These are phyloP conservation scores for Volvariella volvacea DNA, from an alignment of 1,284 basidiomycete genomes.

Conservation along the genomic window DNA sequence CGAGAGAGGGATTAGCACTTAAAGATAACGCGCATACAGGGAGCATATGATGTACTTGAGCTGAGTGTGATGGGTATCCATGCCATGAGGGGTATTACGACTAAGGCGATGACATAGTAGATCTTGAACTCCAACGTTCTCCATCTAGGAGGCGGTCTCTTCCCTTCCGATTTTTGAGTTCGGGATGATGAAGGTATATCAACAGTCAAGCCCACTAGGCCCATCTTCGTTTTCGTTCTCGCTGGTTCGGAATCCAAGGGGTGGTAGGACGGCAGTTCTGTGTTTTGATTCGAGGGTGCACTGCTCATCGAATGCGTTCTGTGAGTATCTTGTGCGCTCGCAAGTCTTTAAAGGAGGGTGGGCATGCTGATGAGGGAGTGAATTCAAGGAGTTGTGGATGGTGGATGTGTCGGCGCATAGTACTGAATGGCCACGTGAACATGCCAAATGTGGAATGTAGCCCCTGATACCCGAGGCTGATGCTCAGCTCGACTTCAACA, in stretches of 20 bases:
- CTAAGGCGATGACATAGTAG: slow-evolving; percentile 61
- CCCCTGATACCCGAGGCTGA: no score
- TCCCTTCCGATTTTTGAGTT: not conserved
- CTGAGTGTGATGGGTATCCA: slow-evolving; percentile 81
- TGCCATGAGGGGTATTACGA: slow-evolving; percentile 73
- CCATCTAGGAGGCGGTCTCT: slow-evolving; percentile 55
- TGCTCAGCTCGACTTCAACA: no score
- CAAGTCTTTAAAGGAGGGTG: no score
- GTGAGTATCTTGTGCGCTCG: no score
- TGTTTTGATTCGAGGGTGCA: not conserved
- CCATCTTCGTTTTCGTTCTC: not conserved
- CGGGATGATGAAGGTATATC: not conserved
- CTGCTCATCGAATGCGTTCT: not conserved
- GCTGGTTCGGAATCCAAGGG: not conserved
- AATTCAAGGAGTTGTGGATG: no score
- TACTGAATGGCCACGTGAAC: no score
- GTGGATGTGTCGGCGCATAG: no score
- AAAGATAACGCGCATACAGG: not conserved
- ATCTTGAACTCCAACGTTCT: slow-evolving; percentile 75
- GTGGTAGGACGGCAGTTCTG: not conserved
- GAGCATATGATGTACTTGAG: slow-evolving; percentile 45
- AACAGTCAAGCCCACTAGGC: slow-evolving; percentile 1
- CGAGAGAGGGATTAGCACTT: not conserved
- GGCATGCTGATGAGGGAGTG: no score
- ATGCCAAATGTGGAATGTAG: no score